Base-by-base conservation (phyloP, 345 rosid genomes). In the Trapa incisa region DNA sequence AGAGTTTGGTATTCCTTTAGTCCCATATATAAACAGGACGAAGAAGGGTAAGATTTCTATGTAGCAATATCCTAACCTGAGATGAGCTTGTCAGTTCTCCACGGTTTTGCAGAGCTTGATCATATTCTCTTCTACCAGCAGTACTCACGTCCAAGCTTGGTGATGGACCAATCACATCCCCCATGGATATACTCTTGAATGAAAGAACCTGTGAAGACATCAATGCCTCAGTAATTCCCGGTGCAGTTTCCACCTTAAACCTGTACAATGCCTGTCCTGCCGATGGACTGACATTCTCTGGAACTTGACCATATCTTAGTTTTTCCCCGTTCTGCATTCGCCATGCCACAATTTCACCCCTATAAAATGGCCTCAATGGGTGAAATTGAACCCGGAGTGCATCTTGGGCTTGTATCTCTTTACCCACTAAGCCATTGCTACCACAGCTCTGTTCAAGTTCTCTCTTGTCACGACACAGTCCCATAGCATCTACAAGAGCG, bases 141-240 rank as follows among this genome's bases (percentile, higher is more conserved):
- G 65, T 69, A 75, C 50, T 72, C 71, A 77, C 85, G 0, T 73
- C 70, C 39, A 64, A 64, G 72, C 73, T 68, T 50, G 68, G 48
- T n/a, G 81, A 71, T 37, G 89, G 74, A 67, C 66, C 45, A 22
- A 22, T 53, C 6, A 70, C 81, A 68, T 80, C 77, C 69, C 74
- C 89, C 70, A 70, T 67, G 63, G 86, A 77, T 56, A 85, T 74
- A 78, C 89, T 83, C 80, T 83, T 86, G 81, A 89, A 92, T 65
- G 98, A 92, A 81, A 89, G 89, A 72, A 92, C 95, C 66, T 92
- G 92, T 36, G 96, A 89, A 79, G 98, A 92, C 78, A 92, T 86
- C 75, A 86, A 84, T 64, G 76, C 76, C 68, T 83, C 85, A 29
- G 78, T 76, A 73, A 75, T 84, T 74, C 87, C 92, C 37, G 86